Evolutionary conservation across 2,329 filamentous ascomycete species (phyloP).

Genomic region (Colletotrichum siamense): DNA sequence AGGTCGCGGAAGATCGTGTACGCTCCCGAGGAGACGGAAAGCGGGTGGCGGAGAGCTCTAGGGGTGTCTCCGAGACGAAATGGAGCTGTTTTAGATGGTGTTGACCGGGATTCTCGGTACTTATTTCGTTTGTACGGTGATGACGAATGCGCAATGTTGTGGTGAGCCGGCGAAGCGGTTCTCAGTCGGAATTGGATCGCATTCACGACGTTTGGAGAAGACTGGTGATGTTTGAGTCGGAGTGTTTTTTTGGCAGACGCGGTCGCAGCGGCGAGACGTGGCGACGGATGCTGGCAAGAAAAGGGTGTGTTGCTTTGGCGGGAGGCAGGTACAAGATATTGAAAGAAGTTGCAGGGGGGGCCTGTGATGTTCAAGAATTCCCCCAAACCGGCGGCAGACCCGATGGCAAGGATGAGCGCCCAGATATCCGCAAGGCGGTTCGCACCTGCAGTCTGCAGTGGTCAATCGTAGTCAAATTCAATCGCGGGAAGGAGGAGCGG

Average conservation of each 20-base stretch:
- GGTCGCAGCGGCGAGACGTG: neutral
- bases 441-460: neutral
- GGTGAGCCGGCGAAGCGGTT: neutral
- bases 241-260: neutral
- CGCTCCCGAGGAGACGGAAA: slow-evolving; percentile 5
- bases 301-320: neutral
- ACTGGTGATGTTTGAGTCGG: neutral
- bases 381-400: slow-evolving; percentile 14
- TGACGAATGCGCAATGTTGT: neutral
- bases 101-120: neutral
- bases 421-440: neutral
- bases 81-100: slow-evolving; percentile 14
- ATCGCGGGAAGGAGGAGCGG: neutral
- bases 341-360: neutral
- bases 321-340: slow-evolving; percentile 15
- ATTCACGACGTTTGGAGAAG: neutral
- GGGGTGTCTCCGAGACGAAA: slow-evolving; percentile 7
- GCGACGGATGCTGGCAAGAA: neutral
- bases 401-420: slow-evolving; percentile 7
- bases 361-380: neutral
- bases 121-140: neutral
- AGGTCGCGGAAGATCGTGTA: slow-evolving; percentile 9
- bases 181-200: neutral
- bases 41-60: slow-evolving; percentile 10
- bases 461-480: neutral